Evolutionary conservation across 75 land plant species (phyloP).

Genomic region (Azolla pinnata): DNA sequence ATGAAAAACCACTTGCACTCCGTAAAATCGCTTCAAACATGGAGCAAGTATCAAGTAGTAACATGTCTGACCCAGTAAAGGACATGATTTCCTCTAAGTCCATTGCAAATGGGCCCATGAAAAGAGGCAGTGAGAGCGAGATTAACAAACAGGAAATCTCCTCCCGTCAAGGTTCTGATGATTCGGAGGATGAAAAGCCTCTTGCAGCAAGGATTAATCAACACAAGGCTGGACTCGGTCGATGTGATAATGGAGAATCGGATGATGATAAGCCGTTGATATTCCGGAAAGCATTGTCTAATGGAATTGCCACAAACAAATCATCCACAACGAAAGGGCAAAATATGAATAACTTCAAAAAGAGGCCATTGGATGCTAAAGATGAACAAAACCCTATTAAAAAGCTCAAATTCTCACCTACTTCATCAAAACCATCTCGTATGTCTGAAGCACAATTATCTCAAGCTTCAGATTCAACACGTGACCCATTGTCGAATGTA

Average conservation of each 20-base stretch:
- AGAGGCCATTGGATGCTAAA: slow-evolving; percentile 34
- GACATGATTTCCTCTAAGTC: slow-evolving; percentile 14
- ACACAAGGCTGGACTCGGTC: not conserved
- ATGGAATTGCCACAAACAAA: not conserved
- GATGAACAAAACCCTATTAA: not conserved
- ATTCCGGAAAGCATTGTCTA: not conserved
- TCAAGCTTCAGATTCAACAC: not conserved
- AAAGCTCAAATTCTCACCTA: not conserved
- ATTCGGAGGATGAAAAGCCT: slow-evolving; percentile 48
- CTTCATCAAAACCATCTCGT: not conserved
- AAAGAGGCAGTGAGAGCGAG: too few relatives aligned
- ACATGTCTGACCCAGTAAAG: not conserved
- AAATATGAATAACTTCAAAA: slow-evolving; percentile 12
- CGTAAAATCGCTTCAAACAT: not conserved
- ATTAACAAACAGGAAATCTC: too few relatives aligned
- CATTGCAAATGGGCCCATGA: slow-evolving; percentile 7
- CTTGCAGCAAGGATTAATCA: slow-evolving; percentile 4
- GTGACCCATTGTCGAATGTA: not conserved
- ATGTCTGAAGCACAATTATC: not conserved
- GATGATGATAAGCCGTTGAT: slow-evolving; percentile 59
- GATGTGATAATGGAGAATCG: slow-evolving; percentile 20
- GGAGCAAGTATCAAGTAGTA: not conserved
- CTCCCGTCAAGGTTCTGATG: slow-evolving; percentile 7
- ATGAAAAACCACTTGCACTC: slow-evolving; percentile 44
- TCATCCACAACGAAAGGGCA: slow-evolving; percentile 1